These are phyloP conservation scores for Amaranthus palmeri DNA, from an alignment of 148 eudicot species.

Conservation along the genomic window DNA sequence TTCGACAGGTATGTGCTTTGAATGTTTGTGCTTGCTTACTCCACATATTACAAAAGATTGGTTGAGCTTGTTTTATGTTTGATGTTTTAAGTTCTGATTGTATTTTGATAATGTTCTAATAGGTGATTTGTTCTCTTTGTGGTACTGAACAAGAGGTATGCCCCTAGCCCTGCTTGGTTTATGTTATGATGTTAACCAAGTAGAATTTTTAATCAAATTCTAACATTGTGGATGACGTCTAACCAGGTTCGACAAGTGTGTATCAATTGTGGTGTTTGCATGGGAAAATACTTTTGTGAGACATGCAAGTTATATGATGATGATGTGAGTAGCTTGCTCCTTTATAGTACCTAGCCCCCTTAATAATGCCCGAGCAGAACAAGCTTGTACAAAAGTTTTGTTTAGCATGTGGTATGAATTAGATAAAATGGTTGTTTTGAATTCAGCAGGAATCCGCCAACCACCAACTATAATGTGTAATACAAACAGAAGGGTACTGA, in stretches of 20 bases:
- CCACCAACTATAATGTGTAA: background rate
- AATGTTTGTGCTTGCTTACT: background rate
- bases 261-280: constrained; percentile 80
- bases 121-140: constrained; percentile 86
- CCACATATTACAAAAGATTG: background rate
- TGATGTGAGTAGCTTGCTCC: constrained; percentile 52
- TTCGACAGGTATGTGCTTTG: constrained; percentile 43
- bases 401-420: background rate
- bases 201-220: constrained; percentile 6
- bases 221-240: constrained; percentile 2
- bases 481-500: background rate
- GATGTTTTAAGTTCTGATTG: constrained; percentile 6
- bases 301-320: constrained; percentile 82
- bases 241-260: constrained; percentile 71
- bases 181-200: background rate
- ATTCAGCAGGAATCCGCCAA: background rate
- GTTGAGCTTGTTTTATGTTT: background rate
- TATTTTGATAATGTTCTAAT: constrained; percentile 14
- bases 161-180: background rate
- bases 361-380: background rate
- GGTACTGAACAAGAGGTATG: constrained; percentile 91
- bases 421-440: background rate
- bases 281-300: constrained; percentile 80
- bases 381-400: background rate
- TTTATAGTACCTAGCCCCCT: background rate